Evolutionary conservation across 768 basidiomycete genomes (phyloP), one percentile per base, ranked within the genome.

Genomic region (Trametes gibbosa): DNA sequence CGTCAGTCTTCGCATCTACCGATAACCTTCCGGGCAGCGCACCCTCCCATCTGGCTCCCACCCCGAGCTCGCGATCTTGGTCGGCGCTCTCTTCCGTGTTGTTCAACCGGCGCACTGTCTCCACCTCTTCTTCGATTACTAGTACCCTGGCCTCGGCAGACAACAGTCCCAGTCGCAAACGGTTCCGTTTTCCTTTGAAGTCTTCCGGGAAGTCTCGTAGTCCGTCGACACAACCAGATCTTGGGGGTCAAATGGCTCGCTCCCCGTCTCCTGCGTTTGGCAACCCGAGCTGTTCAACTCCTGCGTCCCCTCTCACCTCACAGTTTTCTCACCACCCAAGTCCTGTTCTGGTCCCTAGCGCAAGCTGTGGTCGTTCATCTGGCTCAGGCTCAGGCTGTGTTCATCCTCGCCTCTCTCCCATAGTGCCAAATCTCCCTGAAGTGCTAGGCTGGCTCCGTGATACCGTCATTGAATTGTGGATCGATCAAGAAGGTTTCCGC

Each of bases 401-500:
- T 6, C 37, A 49, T 21, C 19, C 37, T n/a, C 47, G 34, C 5
- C 8, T 23, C 2, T 13, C 24, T 5, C 8, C 53, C 17, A 8
- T 24, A 3, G 25, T 48, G 7, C 19, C 48, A 1, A 49, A 62
- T 35, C 73, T 77, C 25, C 79, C 78, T 0, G 61, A 68, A 25
- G 70, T 76, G 40, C 69, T 84, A 2, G 66, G 71, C 3, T 88
- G 86, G 85, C 76, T 89, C 12, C 76, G 78, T 62, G 75, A 77
- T 40, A 74, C 77, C 27, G 73, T 72, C 40, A 70, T 92, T 29
- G 83, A 88, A 56, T 73, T 93, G 34, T 80, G 84, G 70, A 85
- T 94, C 24, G 92, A 93, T 67, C 92, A 94, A 69, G 92, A 93
- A 73, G 87, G 89, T 3, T 91, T 90, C 65, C 82, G 90, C 24